Evolutionary conservation across 1,284 basidiomycete genomes (phyloP), one percentile per base, ranked within the genome.

Genomic region (Singerocomus rubriflavus): DNA sequence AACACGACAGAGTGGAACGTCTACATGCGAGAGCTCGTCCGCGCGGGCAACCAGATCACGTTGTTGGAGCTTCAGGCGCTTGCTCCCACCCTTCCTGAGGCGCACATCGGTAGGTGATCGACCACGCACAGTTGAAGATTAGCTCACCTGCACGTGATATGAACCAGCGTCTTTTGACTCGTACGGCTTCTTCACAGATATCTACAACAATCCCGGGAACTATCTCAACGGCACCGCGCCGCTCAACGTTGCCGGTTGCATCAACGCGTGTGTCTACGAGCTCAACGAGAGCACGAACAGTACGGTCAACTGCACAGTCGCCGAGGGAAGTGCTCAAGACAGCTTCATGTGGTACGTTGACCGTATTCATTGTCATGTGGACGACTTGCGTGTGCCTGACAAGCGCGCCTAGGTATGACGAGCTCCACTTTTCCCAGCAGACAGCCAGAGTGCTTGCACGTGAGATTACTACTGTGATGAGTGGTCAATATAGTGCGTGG

Each of bases 1-100:
- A 80, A 79, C 54, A 68, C 74, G 6, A 79, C 77, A 1, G 73
- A 73, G 59, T 79, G 77, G 77, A 74, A 66, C 54, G 65, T 78
- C 12, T 68, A 68, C 59, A 78, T 78, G 70, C 69, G 55, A 6
- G 76, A 80, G 54, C 68, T 78, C 39, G 68, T 71, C 4, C 59
- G 68, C 9, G 64, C 72, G 0, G 74, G 75, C 11, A 77, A 79
- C 54, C 61, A 59, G 27, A 60, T 78, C 35, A 72, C 74, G 0
- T 60, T 72, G 45, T 60, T 77, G 8, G 70, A 74, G 70, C 67
- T 78, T 9, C 57, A 73, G 47, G 66, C 65, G 4, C 61, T 77
- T 29, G 70, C 65, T 6, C 71, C 75, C 7, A 56, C 51, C 8
- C 51, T 74, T 2, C 57, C 60, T 0, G 67, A 41, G 2, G 70